Percentiles rank a stretch among this genome's conserved stretches.
These are phyloP conservation scores for Chlamydomonas sp. DNA, from an alignment of 139 green algal genomes.

Conservation along the genomic window DNA sequence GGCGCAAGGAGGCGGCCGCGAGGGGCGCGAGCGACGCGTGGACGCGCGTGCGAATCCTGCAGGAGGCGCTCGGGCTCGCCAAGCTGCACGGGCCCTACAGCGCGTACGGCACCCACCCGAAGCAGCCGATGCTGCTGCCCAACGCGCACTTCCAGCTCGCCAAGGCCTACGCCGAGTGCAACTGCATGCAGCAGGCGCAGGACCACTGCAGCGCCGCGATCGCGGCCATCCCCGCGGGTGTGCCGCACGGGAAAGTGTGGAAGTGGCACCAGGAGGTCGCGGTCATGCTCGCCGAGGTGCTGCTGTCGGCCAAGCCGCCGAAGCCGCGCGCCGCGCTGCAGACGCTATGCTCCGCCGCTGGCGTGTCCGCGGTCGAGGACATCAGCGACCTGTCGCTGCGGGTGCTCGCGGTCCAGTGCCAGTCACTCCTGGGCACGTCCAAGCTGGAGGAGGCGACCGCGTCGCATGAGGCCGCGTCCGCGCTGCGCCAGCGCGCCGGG, in stretches of 20 bases:
- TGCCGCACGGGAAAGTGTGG: neutral
- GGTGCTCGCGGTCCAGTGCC: slow-evolving; percentile 4
- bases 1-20: too few relatives aligned
- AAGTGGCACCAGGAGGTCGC: neutral
- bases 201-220: slow-evolving; percentile 12
- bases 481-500: too few relatives aligned
- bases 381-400: neutral
- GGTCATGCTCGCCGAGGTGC: neutral
- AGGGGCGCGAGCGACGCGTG: neutral
- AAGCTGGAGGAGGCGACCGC: slow-evolving; percentile 4
- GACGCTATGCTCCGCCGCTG: neutral
- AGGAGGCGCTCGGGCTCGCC: slow-evolving; percentile 3
- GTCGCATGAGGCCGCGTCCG: too few relatives aligned
- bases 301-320: neutral
- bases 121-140: slow-evolving; percentile 6
- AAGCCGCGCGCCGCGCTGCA: neutral
- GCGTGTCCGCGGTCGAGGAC: too few relatives aligned
- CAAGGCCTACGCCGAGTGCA: neutral
- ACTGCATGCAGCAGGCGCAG: neutral
- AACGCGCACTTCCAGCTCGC: slow-evolving; percentile 10
- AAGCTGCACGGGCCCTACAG: neutral
- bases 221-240: too few relatives aligned
- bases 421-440: neutral
- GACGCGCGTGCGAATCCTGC: neutral
- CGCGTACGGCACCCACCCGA: neutral